Evolutionary conservation across 768 basidiomycete species (phyloP).

Genomic region (Panaeolus cyanescens): DNA sequence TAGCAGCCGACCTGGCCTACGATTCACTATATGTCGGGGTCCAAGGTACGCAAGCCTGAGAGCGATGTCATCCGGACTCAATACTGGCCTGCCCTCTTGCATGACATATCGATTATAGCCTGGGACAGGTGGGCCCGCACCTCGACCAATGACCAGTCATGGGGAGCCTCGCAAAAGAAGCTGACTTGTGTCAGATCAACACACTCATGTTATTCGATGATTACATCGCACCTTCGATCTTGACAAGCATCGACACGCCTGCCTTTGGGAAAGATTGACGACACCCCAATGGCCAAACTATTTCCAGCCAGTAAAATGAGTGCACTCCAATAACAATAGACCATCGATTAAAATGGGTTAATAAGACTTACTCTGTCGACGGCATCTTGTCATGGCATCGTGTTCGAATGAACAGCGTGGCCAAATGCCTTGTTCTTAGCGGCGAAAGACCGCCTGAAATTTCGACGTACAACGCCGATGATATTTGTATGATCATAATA

Average conservation of each 20-base stretch:
- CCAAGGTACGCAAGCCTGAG: conserved; percentile 2
- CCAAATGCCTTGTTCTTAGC: neutral
- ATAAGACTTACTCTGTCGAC: neutral
- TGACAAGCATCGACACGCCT: neutral
- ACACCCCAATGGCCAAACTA: neutral
- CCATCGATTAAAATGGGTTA: neutral
- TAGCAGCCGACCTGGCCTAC: neutral
- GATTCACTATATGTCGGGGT: neutral
- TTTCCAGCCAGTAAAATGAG: conserved; percentile 1
- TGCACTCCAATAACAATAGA: neutral
- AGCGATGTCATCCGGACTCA: neutral
- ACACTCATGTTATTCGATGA: neutral
- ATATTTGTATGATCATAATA: neutral
- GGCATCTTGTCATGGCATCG: neutral
- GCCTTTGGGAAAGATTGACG: neutral
- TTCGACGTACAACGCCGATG: neutral
- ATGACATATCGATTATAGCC: neutral
- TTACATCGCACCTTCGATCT: neutral
- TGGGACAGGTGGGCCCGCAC: neutral
- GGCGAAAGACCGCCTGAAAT: neutral
- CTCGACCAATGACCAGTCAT: neutral
- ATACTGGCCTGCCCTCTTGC: neutral
- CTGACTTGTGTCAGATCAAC: neutral
- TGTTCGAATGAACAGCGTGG: conserved; percentile 2
- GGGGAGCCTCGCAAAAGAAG: neutral